Evolutionary conservation across 495 filamentous ascomycete species (phyloP).

Genomic region (Podospora bellae-mahoneyi): DNA sequence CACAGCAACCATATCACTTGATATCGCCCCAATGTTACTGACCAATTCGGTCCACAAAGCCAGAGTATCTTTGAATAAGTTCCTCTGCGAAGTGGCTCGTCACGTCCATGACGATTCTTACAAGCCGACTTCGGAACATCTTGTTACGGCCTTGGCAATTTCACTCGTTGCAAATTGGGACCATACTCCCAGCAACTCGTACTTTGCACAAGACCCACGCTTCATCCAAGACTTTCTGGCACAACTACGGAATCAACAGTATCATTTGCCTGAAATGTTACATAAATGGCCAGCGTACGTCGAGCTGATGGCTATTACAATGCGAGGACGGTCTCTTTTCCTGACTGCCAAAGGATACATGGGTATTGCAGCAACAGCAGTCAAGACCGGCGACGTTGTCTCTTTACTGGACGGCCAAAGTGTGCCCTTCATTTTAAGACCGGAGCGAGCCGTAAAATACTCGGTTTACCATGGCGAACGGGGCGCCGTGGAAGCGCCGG

Average conservation of each 20-base stretch:
- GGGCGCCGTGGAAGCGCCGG: not conserved
- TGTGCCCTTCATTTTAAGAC: not conserved
- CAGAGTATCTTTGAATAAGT: not conserved
- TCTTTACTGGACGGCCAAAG: not conserved
- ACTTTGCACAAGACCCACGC: not conserved
- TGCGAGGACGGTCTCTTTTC: constrained; percentile 12
- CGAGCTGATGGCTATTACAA: constrained; percentile 14
- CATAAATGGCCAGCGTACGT: constrained; percentile 18
- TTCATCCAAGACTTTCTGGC: not conserved
- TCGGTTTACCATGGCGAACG: not conserved
- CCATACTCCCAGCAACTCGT: not conserved
- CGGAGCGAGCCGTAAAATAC: not conserved
- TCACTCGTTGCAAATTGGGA: not conserved
- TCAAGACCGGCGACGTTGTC: constrained; percentile 27
- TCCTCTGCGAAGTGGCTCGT: not conserved
- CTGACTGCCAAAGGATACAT: constrained; percentile 3
- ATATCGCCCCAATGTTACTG: not conserved
- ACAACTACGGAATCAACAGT: not conserved
- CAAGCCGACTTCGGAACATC: not conserved
- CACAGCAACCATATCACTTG: not conserved
- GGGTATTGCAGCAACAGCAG: constrained; percentile 3
- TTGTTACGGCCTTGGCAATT: not conserved
- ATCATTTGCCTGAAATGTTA: constrained; percentile 15
- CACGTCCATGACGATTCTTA: not conserved
- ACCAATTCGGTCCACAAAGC: not conserved